Percentiles rank a stretch among this genome's conserved stretches.
Evolutionary conservation across 139 green algal genomes (phyloP).

Genomic region (Yamagishiella unicocca): DNA sequence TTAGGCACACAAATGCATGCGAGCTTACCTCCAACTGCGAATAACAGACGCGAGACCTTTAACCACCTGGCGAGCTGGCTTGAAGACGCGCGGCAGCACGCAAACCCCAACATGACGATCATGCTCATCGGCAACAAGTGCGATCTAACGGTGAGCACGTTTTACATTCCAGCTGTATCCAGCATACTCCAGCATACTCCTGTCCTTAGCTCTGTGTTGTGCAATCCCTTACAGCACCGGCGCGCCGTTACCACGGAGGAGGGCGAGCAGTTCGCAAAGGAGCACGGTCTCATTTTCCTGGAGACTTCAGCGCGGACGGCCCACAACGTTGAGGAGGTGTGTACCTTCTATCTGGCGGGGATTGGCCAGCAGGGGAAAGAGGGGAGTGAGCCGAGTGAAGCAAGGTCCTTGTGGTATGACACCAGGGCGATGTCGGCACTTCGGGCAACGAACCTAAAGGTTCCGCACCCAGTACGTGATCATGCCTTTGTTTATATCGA

Average conservation of each 20-base stretch:
- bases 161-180: no score
- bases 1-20: no score
- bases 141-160: slow-evolving; percentile 89
- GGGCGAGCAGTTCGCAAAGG: slow-evolving; percentile 97
- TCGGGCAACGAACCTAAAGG: no score
- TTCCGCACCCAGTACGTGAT: no score
- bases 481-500: no score
- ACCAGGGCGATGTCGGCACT: no score
- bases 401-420: no score
- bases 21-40: neutral
- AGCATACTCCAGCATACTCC: no score
- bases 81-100: slow-evolving; percentile 98
- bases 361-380: no score
- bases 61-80: slow-evolving; percentile 98
- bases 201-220: no score
- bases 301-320: slow-evolving; percentile 98
- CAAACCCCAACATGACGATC: slow-evolving; percentile 99
- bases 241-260: slow-evolving; percentile 96
- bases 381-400: no score
- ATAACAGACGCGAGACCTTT: slow-evolving; percentile 94
- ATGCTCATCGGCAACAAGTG: slow-evolving; percentile 99
- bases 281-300: slow-evolving; percentile 99
- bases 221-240: slow-evolving; percentile 81
- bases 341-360: no score
- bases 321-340: slow-evolving; percentile 97